These are phyloP conservation scores for Pseudogymnoascus sp. DNA, from an alignment of 2,329 filamentous ascomycete species.

Conservation along the genomic window DNA sequence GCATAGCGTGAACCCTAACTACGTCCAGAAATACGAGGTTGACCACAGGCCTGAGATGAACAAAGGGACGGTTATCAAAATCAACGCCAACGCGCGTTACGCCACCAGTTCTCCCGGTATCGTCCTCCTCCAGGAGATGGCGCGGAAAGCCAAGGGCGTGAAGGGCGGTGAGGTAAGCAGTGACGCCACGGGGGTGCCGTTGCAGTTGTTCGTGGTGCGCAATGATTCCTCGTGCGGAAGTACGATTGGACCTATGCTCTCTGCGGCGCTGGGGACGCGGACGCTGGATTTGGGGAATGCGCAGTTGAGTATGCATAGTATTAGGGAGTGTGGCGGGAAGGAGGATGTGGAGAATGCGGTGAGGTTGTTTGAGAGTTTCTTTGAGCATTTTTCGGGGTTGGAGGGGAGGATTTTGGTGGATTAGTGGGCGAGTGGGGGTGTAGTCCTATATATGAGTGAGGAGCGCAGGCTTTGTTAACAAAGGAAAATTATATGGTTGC, in stretches of 20 bases:
- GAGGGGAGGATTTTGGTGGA: constrained; percentile 81
- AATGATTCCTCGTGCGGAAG: constrained; percentile 93
- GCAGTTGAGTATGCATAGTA: constrained; percentile 94
- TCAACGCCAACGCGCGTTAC: constrained; percentile 96
- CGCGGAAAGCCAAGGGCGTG: constrained; percentile 47
- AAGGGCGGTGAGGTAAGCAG: constrained; percentile 32
- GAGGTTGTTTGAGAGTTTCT: constrained; percentile 80
- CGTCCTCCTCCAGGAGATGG: constrained; percentile 82
- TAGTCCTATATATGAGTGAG: background rate
- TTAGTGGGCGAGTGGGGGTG: constrained; percentile 33
- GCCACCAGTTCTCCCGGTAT: constrained; percentile 95
- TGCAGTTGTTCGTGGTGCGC: constrained; percentile 92
- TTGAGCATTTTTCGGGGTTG: constrained; percentile 72
- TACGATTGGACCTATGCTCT: constrained; percentile 96
- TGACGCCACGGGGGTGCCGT: constrained; percentile 54
- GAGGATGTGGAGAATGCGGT: constrained; percentile 83
- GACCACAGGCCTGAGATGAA: constrained; percentile 94
- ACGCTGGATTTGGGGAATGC: constrained; percentile 91
- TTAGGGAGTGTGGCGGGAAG: constrained; percentile 83
- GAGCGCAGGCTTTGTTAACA: background rate
- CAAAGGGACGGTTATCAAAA: constrained; percentile 90
- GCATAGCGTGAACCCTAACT: constrained; percentile 93
- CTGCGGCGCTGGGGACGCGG: constrained; percentile 74
- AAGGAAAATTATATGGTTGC: background rate
- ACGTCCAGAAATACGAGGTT: constrained; percentile 80